Conservation (phyloP, 805 yeast genomes). For the Cyberlindnera sargentensis region DNA sequence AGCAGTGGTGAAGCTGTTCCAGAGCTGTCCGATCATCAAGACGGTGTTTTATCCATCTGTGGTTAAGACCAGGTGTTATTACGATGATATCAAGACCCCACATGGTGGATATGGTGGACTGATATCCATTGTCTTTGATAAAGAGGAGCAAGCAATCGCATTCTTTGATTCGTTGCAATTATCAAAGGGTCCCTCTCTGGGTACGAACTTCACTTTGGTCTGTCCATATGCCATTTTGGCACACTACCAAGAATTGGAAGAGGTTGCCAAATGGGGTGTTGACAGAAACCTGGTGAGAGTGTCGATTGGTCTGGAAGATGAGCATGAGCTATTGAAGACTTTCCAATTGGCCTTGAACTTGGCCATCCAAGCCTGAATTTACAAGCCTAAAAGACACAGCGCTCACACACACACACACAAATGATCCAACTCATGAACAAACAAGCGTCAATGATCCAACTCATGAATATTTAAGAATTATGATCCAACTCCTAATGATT, state of each 20-base stretch:
- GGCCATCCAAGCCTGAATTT: slow-evolving; percentile 12
- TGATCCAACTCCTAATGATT: background rate
- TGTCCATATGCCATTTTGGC: slow-evolving; percentile 89
- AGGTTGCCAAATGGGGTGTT: slow-evolving; percentile 75
- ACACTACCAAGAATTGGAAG: slow-evolving; percentile 76
- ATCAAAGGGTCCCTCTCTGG: slow-evolving; percentile 87
- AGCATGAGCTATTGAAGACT: slow-evolving; percentile 37
- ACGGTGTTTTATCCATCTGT: slow-evolving; percentile 67
- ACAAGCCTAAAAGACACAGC: background rate
- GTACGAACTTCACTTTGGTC: slow-evolving; percentile 82
- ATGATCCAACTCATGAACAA: slow-evolving; percentile 1
- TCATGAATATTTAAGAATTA: background rate
- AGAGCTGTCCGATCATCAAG: slow-evolving; percentile 42
- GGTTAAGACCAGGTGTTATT: slow-evolving; percentile 46
- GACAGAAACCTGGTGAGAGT: slow-evolving; percentile 72
- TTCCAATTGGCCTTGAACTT: slow-evolving; percentile 17
- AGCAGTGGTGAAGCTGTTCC: slow-evolving; percentile 47
- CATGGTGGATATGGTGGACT: slow-evolving; percentile 88
- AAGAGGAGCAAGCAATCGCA: slow-evolving; percentile 54
- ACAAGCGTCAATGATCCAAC: background rate
- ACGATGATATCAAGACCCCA: slow-evolving; percentile 60
- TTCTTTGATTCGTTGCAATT: slow-evolving; percentile 66
- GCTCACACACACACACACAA: background rate
- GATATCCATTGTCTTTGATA: slow-evolving; percentile 63
- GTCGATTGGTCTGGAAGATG: slow-evolving; percentile 80